Evolutionary conservation across 2,329 filamentous ascomycete species (phyloP), one percentile per base, ranked within the genome.

Genomic region (Arthrobotrys megalospora): DNA sequence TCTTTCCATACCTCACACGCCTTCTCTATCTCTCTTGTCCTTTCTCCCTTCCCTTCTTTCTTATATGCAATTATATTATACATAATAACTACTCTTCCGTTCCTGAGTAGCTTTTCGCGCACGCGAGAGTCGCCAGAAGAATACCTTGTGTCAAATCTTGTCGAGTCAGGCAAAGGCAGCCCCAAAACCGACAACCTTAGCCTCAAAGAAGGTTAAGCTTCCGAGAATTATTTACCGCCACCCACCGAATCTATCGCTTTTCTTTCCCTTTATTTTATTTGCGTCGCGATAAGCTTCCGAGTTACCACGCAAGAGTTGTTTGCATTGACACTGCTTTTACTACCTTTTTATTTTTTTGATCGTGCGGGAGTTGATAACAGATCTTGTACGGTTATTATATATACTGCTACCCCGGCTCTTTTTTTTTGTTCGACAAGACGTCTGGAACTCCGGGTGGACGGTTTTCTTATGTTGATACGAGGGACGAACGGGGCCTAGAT

Each of bases 121-220:
- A 41, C 55, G 16, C 55, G 55, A 8, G 34, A 28, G 19, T 41
- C 36, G 19, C 10, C 53, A n/a, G 21, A 55, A 55, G 21, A 28
- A 36, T 36, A 55, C 28, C 48, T 10, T n/a, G n/a, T n/a, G 16
- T 52, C 5, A 14, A 28, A 28, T 2, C 52, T 38, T 6, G 28
- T n/a, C 24, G 47, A 50, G 47, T 50, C 19, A 21, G 19, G 16
- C 48, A n/a, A 32, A 28, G 1, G 21, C 24, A 28, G 24, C 24
- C 24, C 24, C 24, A 28, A 19, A 19, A 7, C 45, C 19, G 48
- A 19, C 48, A 41, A 38, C 11, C 45, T 50, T 38, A 14, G 8
- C 36, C 52, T 45, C n/a, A 8, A 36, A 52, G 50, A 73, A 66
- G 24, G 62, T 73, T 73, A 73, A 73, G 60, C 69, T 73, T 73